Conservation (phyloP, 257 asterid species). For the Ilex aquifolium region DNA sequence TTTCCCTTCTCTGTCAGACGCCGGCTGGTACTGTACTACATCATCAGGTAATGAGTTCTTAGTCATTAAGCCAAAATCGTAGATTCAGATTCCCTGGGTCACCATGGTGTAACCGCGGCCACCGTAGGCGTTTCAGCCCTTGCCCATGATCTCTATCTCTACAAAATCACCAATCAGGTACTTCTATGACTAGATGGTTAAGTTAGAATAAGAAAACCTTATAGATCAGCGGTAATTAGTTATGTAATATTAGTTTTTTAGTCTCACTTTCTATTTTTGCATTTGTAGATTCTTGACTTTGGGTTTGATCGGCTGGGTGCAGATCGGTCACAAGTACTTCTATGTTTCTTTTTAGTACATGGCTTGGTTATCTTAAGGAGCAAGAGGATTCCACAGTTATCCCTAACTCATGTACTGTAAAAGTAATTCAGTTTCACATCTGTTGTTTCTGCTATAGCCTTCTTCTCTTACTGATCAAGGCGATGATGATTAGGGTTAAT, state of each 20-base stretch:
- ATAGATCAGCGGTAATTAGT: not conserved
- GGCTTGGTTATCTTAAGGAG: not conserved
- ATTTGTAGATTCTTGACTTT: conserved; percentile 80
- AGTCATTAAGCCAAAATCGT: conserved; percentile 25
- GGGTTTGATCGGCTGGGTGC: conserved; percentile 97
- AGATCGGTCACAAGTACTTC: conserved; percentile 77
- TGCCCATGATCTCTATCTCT: conserved; percentile 80
- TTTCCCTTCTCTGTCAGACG: too few relatives aligned
- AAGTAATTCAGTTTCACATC: too few relatives aligned
- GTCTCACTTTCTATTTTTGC: conserved; percentile 24
- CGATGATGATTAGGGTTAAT: too few relatives aligned
- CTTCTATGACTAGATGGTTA: conserved; percentile 1
- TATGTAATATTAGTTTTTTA: conserved; percentile 15
- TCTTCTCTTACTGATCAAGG: too few relatives aligned
- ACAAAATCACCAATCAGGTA: conserved; percentile 82
- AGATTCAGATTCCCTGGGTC: conserved; percentile 48
- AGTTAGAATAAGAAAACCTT: not conserved
- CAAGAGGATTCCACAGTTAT: too few relatives aligned
- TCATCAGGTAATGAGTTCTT: not conserved
- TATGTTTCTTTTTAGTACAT: conserved; percentile 11
- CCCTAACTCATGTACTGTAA: too few relatives aligned
- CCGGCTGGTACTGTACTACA: too few relatives aligned
- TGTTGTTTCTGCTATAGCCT: too few relatives aligned
- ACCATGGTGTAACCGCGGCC: conserved; percentile 55
- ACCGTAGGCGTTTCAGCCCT: conserved; percentile 65